Percentiles rank a stretch among this genome's conserved stretches.
phyloP scores from a whole-genome alignment of 1,284 basidiomycete genomes.

The Apiotrichum mycotoxinovorans region DNA sequence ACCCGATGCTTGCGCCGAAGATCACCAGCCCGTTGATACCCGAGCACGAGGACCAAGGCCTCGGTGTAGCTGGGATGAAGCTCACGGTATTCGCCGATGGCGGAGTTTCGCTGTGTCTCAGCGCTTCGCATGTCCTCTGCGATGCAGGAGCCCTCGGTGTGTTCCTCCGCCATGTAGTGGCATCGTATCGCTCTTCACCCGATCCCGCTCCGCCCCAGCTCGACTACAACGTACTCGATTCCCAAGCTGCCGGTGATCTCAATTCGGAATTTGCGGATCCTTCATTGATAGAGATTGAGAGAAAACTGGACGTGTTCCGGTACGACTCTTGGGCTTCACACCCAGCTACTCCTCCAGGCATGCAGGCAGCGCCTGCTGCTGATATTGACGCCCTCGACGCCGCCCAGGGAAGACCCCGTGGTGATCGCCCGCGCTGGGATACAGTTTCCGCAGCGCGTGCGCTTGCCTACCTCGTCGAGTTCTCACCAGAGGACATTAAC shows the following conservation, averaged over 20 bases:
- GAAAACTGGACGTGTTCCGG: slow-evolving; percentile 13
- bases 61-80: slow-evolving; percentile 2
- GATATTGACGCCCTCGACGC: slow-evolving; percentile 16
- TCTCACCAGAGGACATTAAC: slow-evolving; percentile 45
- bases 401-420: slow-evolving; percentile 21
- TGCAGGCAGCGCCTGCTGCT: not conserved
- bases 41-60: not conserved
- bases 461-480: slow-evolving; percentile 47
- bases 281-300: not conserved
- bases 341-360: not conserved
- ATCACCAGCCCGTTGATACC: not conserved
- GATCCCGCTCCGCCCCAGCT: not conserved
- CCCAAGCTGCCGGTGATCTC: slow-evolving; percentile 6
- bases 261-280: not conserved
- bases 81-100: slow-evolving; percentile 13
- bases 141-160: slow-evolving; percentile 9
- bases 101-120: slow-evolving; percentile 1
- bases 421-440: slow-evolving; percentile 48
- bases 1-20: slow-evolving; percentile 7
- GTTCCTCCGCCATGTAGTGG: not conserved
- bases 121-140: slow-evolving; percentile 4
- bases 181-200: not conserved
- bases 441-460: slow-evolving; percentile 45
- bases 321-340: slow-evolving; percentile 16
- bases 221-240: slow-evolving; percentile 1